A percentile compares a stretch with the other conserved stretches of the same genome.
Conservation (phyloP, 371 early-diverging fungal genomes). For the Thermomucor indicae-seudaticae region DNA sequence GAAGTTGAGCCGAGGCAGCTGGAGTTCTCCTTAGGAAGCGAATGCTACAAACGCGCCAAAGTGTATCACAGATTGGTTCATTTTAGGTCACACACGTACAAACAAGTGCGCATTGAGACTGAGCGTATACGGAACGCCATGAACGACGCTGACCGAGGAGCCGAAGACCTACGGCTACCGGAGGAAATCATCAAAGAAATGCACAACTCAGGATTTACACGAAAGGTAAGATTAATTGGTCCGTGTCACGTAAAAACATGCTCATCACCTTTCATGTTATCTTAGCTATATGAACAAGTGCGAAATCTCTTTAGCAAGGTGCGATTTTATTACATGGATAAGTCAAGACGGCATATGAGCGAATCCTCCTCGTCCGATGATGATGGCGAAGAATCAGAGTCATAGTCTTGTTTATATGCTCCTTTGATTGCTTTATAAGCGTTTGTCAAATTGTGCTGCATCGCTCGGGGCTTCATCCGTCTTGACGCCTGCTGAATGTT, state of each 20-base stretch:
- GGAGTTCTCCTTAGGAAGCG: constrained; percentile 12
- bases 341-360: not conserved
- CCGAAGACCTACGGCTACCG: not conserved
- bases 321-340: not conserved
- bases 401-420: no score
- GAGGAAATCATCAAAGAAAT: not conserved
- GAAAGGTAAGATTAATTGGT: not conserved
- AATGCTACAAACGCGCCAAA: constrained; percentile 16
- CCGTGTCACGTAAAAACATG: no score
- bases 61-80: constrained; percentile 18
- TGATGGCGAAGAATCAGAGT: no score
- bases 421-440: no score
- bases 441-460: constrained; percentile 9
- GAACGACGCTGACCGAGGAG: not conserved
- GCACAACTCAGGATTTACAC: not conserved
- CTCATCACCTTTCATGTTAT: not conserved
- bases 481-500: constrained; percentile 7
- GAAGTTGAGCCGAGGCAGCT: constrained; percentile 2
- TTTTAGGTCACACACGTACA: constrained; percentile 15
- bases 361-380: not conserved
- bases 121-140: constrained; percentile 2
- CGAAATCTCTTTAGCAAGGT: not conserved
- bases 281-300: not conserved
- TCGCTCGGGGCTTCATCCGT: constrained; percentile 6
- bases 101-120: constrained; percentile 9